Conservation (phyloP, 306 rosid genomes). For the Carpinus fangiana region DNA sequence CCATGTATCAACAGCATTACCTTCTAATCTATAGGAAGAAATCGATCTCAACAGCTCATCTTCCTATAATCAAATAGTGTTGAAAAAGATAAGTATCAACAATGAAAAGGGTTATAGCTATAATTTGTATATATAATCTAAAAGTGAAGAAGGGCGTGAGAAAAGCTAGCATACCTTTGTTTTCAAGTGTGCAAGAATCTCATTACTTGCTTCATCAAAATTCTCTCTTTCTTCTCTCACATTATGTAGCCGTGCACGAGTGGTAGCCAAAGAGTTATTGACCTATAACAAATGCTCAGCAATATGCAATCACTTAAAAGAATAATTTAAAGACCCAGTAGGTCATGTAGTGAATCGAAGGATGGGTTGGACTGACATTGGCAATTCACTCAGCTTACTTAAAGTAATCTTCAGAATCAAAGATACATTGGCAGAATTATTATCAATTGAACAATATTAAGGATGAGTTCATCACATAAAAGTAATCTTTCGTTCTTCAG, state of each 20-base stretch:
- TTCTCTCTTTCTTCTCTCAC: conserved; percentile 89
- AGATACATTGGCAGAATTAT: not conserved
- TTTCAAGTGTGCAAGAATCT: conserved; percentile 65
- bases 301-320: conserved; percentile 17
- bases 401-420: not conserved
- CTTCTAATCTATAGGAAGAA: conserved; percentile 64
- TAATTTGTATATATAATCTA: not conserved
- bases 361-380: conserved; percentile 1
- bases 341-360: conserved; percentile 21
- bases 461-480: not conserved
- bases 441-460: not conserved
- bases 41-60: conserved; percentile 73
- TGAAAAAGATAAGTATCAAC: conserved; percentile 15
- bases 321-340: conserved; percentile 11
- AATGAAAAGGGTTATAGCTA: conserved; percentile 11
- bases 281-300: conserved; percentile 50
- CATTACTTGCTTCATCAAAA: conserved; percentile 82
- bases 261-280: conserved; percentile 46
- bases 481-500: not conserved
- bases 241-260: conserved; percentile 67
- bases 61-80: conserved; percentile 57
- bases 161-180: conserved; percentile 55
- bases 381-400: not conserved
- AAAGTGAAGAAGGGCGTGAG: conserved; percentile 9
- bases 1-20: conserved; percentile 63